Conservation (phyloP, 441 rosid genomes). For the Pelargonium myrrhifolium region DNA sequence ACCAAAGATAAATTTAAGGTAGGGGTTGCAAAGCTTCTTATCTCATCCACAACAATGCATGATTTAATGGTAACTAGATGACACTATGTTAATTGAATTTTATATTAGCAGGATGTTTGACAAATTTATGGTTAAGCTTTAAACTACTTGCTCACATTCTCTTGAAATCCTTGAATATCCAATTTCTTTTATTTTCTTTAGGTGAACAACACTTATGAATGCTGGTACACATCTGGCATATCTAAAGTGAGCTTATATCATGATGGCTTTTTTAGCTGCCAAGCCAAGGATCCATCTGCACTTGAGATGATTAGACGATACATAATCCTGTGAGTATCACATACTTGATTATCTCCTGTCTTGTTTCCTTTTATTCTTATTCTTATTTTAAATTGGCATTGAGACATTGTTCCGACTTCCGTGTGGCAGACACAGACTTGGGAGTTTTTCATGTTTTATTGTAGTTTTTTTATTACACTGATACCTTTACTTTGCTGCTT, state of each 20-base stretch:
- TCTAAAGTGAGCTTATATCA: conserved; percentile 63
- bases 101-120: neutral
- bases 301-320: conserved; percentile 47
- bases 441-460: neutral
- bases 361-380: neutral
- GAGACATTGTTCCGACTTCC: neutral
- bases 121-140: neutral
- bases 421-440: neutral
- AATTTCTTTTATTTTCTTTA: conserved; percentile 14
- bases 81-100: neutral
- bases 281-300: conserved; percentile 48
- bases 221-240: conserved; percentile 68
- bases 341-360: neutral
- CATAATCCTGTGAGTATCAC: conserved; percentile 48
- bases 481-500: neutral
- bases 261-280: conserved; percentile 65
- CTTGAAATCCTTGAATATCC: neutral
- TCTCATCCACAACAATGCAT: neutral
- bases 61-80: neutral
- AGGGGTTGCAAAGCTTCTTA: conserved; percentile 15
- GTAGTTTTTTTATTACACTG: neutral
- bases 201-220: conserved; percentile 83
- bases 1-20: conserved; percentile 80
- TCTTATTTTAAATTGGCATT: neutral
- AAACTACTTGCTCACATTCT: neutral